Evolutionary conservation across 495 filamentous ascomycete genomes (phyloP), one percentile per base, ranked within the genome.

Genomic region (Tuber indicum): DNA sequence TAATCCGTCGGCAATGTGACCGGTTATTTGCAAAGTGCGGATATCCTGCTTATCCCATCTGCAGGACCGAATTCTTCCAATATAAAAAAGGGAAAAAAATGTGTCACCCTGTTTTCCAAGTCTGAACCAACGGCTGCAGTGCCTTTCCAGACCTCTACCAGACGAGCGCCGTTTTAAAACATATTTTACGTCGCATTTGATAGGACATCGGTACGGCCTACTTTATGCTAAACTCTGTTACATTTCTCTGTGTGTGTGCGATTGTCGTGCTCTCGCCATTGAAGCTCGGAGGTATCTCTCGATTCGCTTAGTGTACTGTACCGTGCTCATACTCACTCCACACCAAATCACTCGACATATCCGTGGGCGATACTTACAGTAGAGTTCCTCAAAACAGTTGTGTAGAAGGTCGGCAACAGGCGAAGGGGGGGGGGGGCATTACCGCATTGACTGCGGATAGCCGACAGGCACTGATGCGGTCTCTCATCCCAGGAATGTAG

Each of bases 1-100:
- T 66, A 66, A 66, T 66, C 58, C 7, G 14, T 66, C 58, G 71
- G 71, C 32, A 23, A 72, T 43, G 32, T 72, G 42, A 46, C 42
- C 71, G 73, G 47, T 72, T 74, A 8, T 62, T 42, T 72, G 49
- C 32, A 62, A 62, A 72, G 41, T 36, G 73, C 73, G 47, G 23
- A 49, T 72, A 72, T 72, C 71, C 42, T 72, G 42, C 42, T 46
- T 46, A 43, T 72, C 32, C 36, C 32, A 72, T 46, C 71, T 46
- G 42, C 71, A 46, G 36, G 71, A 43, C 58, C 26, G 26, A 66
- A 26, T 36, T 66, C 32, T 36, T 26, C 52, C 52, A 3, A 66
- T 66, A 36, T 66, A 66, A 17, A 36, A 36, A 66, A 6, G 16
- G 45, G 16, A 36, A 66, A 62, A 19, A 66, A 66, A 66, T 7